A percentile compares a stretch with the other conserved stretches of the same genome.
phyloP scores from a whole-genome alignment of 164 flowering plant species.

The Aristolochia fimbriata region DNA sequence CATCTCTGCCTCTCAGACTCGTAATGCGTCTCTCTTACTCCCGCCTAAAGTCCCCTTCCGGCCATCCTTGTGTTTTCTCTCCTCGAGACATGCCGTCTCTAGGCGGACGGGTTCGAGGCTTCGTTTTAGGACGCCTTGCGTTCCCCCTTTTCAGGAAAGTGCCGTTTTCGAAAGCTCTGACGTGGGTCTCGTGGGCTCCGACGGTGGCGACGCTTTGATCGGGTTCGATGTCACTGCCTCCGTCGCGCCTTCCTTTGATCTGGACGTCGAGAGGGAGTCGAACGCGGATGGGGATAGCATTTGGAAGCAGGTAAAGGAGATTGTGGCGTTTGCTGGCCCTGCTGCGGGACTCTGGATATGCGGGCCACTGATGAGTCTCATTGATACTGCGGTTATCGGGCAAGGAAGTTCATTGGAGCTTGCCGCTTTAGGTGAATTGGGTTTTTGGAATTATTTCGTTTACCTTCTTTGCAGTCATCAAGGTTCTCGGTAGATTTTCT shows the following conservation, averaged over 20 bases:
- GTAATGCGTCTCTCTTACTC: too few species aligned
- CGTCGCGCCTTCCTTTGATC: neutral
- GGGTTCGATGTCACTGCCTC: neutral
- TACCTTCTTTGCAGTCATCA: too few species aligned
- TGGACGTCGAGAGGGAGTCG: neutral
- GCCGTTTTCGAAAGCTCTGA: neutral
- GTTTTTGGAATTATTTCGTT: too few species aligned
- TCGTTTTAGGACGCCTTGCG: neutral
- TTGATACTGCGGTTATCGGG: conserved; percentile 89
- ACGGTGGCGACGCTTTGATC: neutral
- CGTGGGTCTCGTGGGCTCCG: neutral
- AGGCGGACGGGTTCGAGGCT: too few species aligned
- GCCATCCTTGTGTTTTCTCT: neutral
- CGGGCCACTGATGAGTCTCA: conserved; percentile 87
- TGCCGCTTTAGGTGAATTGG: conserved; percentile 71
- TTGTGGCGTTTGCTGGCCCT: conserved; percentile 74
- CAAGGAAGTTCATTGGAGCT: conserved; percentile 89
- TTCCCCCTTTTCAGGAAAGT: neutral
- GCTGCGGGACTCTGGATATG: conserved; percentile 86
- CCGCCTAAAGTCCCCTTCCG: neutral
- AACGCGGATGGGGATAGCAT: conserved; percentile 26
- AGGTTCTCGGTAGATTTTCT: too few species aligned
- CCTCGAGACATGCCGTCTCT: neutral
- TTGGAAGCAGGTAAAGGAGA: conserved; percentile 66
- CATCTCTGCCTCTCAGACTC: too few species aligned